Base-by-base conservation (phyloP, 306 rosid species). In the Quillaja saponaria region DNA sequence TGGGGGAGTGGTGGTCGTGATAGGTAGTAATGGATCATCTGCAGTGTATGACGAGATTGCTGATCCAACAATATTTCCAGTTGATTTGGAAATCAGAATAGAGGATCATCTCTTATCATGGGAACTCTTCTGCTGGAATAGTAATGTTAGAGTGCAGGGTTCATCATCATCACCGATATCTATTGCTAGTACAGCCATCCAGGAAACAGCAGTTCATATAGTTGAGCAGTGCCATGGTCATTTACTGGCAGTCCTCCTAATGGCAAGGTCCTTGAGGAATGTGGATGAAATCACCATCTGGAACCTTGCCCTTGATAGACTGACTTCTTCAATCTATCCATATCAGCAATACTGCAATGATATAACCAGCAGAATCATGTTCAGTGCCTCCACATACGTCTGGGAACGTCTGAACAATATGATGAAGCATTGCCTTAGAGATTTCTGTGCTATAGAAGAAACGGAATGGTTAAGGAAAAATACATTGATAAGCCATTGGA, bases 191-290 rank as follows among this genome's bases (percentile, higher is more conserved):
- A n/a, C n/a, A 17, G 7, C 33, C n/a, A 17, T 55, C 13, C 45
- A 16, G 17, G 37, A 0, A 17, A 10, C 18, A 12, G 63, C 63
- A 11, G 16, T 17, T 10, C 47, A 15, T 7, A 57, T 57, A 37
- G 63, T 38, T 38, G 31, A 37, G 35, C 15, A 50, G 17, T 50
- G 56, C 6, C 9, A 8, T 11, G 16, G 37, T 15, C 35, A 21
- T 50, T 34, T 50, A 20, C 56, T 20, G 20, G 37, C 35, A 14
- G 1, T 9, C 12, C 16, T 50, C 35, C 9, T 50, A 4, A 15
- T 50, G 34, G 56, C 56, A 21, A 50, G n/a, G 34, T 50, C 37
- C 21, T 25, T 50, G 56, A 50, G 20, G 35, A 50, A 50, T 12
- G n/a, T 4, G 13, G 3, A 14, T 13, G 7, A 34, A 3, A 3